Base-by-base conservation (phyloP, 1,284 basidiomycete species). In the Mycena citricolor region DNA sequence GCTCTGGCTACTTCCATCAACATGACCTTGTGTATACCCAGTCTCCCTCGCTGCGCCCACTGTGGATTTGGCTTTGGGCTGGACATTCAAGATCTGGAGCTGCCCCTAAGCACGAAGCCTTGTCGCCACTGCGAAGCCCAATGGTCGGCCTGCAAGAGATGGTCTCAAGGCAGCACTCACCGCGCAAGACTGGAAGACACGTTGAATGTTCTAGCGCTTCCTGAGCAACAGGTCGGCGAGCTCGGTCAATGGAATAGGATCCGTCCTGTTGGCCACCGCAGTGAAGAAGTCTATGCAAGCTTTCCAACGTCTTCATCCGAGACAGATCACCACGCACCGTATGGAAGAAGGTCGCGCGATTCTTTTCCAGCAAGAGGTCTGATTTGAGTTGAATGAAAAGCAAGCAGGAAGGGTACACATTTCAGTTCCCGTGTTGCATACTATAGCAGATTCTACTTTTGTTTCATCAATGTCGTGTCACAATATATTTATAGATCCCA, bases 61-160 rank as follows among this genome's bases (percentile, higher is more conserved):
- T 57, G 53, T 25, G 55, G 49, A 22, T 50, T 52, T 24, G 44
- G 48, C 11, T 52, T 53, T 31, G 55, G 48, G 8, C 39, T 49
- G 25, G 47, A 53, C 20, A 44, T 52, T 33, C 26, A 50, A 29
- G 41, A 49, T 35, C 41, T 52, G 23, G 47, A 52, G 34, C 36
- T 45, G n/a, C 48, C 44, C 21, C 24, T 44, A 24, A 45, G 20
- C 4, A 33, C 23, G 11, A 39, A 48, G 23, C 55, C 45, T 13
- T 57, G 55, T 23, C 44, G 39, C 10, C 29, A 51, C 28, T 57
- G 55, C 22, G 55, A 46, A 30, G 39, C 50, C 13, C 50, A 52
- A 35, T 54, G 55, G 55, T 32, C 51, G 21, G 53, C 52, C 14
- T 56, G 53, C 46, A 50, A 54, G 38, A 40, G 42, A 39, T 54